Evolutionary conservation across 2,329 filamentous ascomycete genomes (phyloP).

Genomic region (Ophiostoma sp.): DNA sequence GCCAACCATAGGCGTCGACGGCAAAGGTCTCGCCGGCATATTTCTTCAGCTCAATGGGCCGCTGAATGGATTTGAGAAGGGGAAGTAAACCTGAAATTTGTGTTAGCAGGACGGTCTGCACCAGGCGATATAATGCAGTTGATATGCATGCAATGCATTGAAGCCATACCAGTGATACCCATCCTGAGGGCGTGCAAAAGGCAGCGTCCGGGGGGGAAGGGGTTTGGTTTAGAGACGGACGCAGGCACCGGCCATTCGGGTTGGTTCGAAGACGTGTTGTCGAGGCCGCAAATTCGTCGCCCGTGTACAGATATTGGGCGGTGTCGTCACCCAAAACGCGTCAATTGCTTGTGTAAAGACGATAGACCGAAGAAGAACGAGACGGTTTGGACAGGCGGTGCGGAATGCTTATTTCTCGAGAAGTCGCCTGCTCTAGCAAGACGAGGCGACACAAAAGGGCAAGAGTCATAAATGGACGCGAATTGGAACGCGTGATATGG

Average conservation of each 20-base stretch:
- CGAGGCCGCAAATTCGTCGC: neutral
- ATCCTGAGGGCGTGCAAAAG: conserved; percentile 24
- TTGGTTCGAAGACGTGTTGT: neutral
- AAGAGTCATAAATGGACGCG: neutral
- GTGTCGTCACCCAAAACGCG: neutral
- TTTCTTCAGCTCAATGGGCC: conserved; percentile 80
- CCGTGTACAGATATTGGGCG: neutral
- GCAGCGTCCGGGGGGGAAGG: conserved; percentile 11
- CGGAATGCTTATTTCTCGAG: neutral
- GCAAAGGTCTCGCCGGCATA: conserved; percentile 85
- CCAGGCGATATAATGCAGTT: neutral
- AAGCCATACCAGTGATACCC: conserved; percentile 31
- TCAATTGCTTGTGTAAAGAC: neutral
- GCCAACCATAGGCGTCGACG: conserved; percentile 98
- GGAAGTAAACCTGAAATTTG: conserved; percentile 70
- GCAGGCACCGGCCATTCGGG: conserved; percentile 24
- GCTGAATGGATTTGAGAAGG: conserved; percentile 94
- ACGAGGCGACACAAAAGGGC: neutral
- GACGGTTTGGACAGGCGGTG: neutral
- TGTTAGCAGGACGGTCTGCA: neutral
- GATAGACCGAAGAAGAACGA: neutral
- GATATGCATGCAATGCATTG: no score
- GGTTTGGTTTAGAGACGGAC: neutral
- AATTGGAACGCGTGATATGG: neutral
- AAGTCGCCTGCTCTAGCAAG: neutral